Evolutionary conservation across 1,284 basidiomycete species (phyloP).

Genomic region (Vanrija sp.): DNA sequence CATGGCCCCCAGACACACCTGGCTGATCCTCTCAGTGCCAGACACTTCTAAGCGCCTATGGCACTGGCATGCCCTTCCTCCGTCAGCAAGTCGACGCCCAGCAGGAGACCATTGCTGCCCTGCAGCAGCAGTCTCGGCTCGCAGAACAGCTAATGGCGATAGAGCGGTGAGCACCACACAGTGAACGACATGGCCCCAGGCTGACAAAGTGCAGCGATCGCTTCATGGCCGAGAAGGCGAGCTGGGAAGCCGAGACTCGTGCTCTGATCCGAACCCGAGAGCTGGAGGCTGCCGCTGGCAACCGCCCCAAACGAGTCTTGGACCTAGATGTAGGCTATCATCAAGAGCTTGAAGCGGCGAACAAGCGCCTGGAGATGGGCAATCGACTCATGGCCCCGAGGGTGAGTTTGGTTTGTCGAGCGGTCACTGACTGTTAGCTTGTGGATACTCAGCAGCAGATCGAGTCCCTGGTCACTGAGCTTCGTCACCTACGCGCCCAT

Average conservation of each 20-base stretch:
- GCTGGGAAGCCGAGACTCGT: slow-evolving; percentile 38
- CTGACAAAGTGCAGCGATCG: slow-evolving; percentile 23
- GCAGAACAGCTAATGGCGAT: slow-evolving; percentile 26
- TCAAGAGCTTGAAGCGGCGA: slow-evolving; percentile 45
- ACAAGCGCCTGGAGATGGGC: slow-evolving; percentile 47
- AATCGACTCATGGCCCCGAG: slow-evolving; percentile 47
- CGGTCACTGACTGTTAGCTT: slow-evolving; percentile 24
- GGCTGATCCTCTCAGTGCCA: slow-evolving; percentile 24
- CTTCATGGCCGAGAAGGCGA: slow-evolving; percentile 33
- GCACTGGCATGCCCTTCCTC: slow-evolving; percentile 30
- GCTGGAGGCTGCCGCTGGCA: slow-evolving; percentile 32
- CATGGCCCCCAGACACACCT: background rate
- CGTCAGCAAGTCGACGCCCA: slow-evolving; percentile 36
- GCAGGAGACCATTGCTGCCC: slow-evolving; percentile 34
- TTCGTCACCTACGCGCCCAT: slow-evolving; percentile 42
- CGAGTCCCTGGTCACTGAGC: slow-evolving; percentile 45
- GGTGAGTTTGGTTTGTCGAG: slow-evolving; percentile 18
- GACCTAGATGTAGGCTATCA: slow-evolving; percentile 47
- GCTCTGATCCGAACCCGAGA: slow-evolving; percentile 32
- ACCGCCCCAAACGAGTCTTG: slow-evolving; percentile 28
- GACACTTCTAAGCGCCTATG: slow-evolving; percentile 24
- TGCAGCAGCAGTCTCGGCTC: slow-evolving; percentile 38
- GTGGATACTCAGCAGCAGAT: slow-evolving; percentile 46
- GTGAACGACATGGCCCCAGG: background rate
- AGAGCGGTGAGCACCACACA: slow-evolving; percentile 30